Percentiles rank a stretch among this genome's conserved stretches.
Conservation (phyloP, 148 eudicot species). For the Fagopyrum homotropicum region DNA sequence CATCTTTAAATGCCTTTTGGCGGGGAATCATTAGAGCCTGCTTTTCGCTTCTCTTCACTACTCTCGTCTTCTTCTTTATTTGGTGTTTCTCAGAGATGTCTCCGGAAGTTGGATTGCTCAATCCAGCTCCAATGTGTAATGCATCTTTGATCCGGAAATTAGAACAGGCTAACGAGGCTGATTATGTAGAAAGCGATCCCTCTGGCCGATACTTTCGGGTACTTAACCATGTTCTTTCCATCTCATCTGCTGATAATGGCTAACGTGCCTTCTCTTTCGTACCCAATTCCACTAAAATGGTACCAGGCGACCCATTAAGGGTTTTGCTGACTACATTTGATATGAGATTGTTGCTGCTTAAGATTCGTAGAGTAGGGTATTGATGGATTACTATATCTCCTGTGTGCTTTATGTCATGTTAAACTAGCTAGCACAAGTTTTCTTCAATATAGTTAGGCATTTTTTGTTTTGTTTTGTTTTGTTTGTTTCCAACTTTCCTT, state of each 20-base stretch:
- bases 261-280: too few species aligned
- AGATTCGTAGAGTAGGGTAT: not conserved
- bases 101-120: constrained; percentile 12
- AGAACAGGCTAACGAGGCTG: constrained; percentile 24
- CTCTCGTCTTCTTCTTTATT: not conserved
- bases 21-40: not conserved
- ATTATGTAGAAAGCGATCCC: constrained; percentile 57
- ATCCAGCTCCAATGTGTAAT: constrained; percentile 1
- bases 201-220: constrained; percentile 81
- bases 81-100: constrained; percentile 34
- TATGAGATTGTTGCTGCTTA: not conserved
- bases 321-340: not conserved
- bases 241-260: not conserved
- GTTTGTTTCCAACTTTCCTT: not conserved
- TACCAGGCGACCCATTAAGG: not conserved
- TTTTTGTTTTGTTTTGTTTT: too few species aligned
- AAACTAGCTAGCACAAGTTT: not conserved
- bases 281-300: not conserved
- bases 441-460: too few species aligned
- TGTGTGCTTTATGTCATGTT: not conserved
- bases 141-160: not conserved
- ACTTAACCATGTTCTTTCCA: not conserved
- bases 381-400: not conserved
- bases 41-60: not conserved
- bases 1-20: not conserved